Base-by-base conservation (phyloP, 805 yeast genomes). In the Ogataea allantospora region DNA sequence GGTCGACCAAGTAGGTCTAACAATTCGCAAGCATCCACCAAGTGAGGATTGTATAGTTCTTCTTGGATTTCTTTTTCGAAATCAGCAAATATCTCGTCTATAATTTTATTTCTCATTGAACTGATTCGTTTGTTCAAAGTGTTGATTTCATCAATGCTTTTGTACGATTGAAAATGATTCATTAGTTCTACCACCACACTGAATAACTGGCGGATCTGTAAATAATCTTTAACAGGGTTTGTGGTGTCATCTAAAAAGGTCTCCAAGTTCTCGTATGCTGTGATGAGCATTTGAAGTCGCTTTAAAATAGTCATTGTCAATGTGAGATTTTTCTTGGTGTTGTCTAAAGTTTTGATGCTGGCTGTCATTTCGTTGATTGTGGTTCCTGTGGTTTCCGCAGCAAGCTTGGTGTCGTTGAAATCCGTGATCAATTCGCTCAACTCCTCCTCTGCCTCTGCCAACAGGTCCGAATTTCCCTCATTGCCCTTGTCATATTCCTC, bases 231-330 rank as follows among this genome's bases (percentile, higher is more conserved):
- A 7, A 45, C 46, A 6, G 48, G 40, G 18, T 46, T 50, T 2
- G 54, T 30, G 3, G 51, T 42, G 28, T 55, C 66, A 15, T 68
- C 61, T 1, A 75, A 65, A 34, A 75, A 65, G 6, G 62, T 54
- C 12, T 70, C 70, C 30, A 88, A 68, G 45, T 77, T 76, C 27
- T 78, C 79, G 57, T 79, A 80, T 2, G 95, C 89, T 14, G 77
- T 79, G 6, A 85, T 72, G 33, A 93, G 68, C 86, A 89, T 89
- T 54, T 88, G 95, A 25, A 93, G 67, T 44, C 96, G 73, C 53
- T 91, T 86, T 48, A 91, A 68, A 24, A 88, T 79, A 1, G 95
- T 87, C 85, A 93, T 86, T 8, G 93, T 78, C 18, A 78, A 69
- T 2, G 88, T 89, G 33, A 93, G 66, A 58, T 93, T 93, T 55